Conservation (phyloP, 441 rosid genomes). For the Macaranga tanarius region DNA sequence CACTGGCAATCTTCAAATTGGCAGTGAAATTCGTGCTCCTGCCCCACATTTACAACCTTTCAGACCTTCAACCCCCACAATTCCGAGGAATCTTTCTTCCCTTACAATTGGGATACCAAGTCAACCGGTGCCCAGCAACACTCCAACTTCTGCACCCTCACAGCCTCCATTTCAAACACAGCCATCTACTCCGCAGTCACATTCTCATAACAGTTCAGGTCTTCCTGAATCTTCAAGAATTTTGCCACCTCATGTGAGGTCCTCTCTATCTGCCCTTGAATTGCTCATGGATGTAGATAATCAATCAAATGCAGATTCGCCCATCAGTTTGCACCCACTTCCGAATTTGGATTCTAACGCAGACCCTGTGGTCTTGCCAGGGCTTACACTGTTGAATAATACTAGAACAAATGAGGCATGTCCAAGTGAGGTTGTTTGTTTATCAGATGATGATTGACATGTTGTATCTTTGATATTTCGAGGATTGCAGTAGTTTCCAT, state of each 20-base stretch:
- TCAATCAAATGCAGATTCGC: conserved; percentile 23
- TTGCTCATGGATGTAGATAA: conserved; percentile 25
- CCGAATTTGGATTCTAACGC: conserved; percentile 21
- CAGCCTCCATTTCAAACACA: conserved; percentile 24
- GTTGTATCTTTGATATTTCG: neutral
- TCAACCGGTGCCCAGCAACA: conserved; percentile 27
- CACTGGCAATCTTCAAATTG: conserved; percentile 40
- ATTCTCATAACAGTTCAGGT: conserved; percentile 13
- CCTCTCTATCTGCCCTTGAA: conserved; percentile 25
- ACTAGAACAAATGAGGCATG: conserved; percentile 15
- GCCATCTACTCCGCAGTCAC: conserved; percentile 23
- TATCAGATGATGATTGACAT: conserved; percentile 80
- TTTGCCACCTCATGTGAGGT: conserved; percentile 18
- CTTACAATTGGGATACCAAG: conserved; percentile 22
- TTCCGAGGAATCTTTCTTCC: conserved; percentile 26
- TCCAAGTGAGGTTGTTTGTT: conserved; percentile 48
- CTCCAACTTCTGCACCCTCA: conserved; percentile 15
- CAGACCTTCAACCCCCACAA: conserved; percentile 41
- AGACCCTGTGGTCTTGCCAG: conserved; percentile 23
- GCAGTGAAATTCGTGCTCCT: conserved; percentile 50
- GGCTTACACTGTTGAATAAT: conserved; percentile 7
- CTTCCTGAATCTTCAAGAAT: conserved; percentile 23
- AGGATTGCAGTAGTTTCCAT: neutral
- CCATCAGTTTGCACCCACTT: conserved; percentile 23
- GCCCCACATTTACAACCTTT: conserved; percentile 61